These are phyloP conservation scores for Chytriomyces confervae DNA, from an alignment of 192 early-diverging fungal species.

Conservation along the genomic window DNA sequence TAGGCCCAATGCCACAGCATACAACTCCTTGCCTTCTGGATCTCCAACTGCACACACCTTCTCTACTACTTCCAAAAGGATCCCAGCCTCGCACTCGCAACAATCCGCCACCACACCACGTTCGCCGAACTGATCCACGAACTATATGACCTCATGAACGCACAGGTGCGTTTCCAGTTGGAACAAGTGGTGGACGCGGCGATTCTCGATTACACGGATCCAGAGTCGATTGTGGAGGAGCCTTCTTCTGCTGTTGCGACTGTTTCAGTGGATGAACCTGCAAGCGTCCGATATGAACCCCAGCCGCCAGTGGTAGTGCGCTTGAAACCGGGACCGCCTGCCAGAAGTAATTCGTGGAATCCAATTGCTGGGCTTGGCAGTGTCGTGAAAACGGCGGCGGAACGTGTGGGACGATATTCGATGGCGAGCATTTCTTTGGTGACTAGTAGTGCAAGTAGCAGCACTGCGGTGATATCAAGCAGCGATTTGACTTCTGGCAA, in stretches of 20 bases:
- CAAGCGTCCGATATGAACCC: too few relatives aligned
- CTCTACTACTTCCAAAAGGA: slow-evolving; percentile 90
- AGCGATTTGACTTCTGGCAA: too few relatives aligned
- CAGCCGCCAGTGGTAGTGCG: too few relatives aligned
- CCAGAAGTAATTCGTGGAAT: not conserved
- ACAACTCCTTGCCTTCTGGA: slow-evolving; percentile 80
- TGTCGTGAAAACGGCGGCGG: not conserved
- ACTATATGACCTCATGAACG: slow-evolving; percentile 39
- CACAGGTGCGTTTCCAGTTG: slow-evolving; percentile 14
- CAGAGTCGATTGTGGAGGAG: slow-evolving; percentile 4
- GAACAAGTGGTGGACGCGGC: slow-evolving; percentile 30
- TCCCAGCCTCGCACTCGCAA: slow-evolving; percentile 68
- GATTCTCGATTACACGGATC: slow-evolving; percentile 35
- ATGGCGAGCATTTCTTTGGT: not conserved
- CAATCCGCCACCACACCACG: slow-evolving; percentile 73
- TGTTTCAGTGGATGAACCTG: not conserved
- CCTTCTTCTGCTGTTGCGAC: not conserved
- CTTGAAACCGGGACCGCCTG: too few relatives aligned
- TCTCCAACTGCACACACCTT: slow-evolving; percentile 82
- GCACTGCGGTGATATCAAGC: too few relatives aligned
- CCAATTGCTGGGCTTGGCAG: not conserved
- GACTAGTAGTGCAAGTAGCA: not conserved
- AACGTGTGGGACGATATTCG: not conserved
- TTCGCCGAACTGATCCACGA: slow-evolving; percentile 84
- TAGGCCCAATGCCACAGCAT: slow-evolving; percentile 57